These are phyloP conservation scores for Backusella australiensis DNA, from an alignment of 192 early-diverging fungal species.

Conservation along the genomic window DNA sequence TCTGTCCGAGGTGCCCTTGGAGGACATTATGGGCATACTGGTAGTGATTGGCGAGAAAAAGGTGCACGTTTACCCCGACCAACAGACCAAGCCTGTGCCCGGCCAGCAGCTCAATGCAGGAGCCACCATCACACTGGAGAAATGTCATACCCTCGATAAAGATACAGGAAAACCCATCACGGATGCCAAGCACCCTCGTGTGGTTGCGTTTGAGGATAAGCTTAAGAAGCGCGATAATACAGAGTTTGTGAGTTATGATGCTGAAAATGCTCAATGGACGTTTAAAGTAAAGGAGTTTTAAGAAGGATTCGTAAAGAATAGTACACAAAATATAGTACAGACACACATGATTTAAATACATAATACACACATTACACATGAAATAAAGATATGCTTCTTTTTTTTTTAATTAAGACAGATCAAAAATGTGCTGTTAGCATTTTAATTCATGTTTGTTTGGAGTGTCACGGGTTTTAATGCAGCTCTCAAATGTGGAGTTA, in stretches of 20 bases:
- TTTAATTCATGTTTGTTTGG: background rate
- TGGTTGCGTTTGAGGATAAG: conserved; percentile 64
- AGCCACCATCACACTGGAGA: conserved; percentile 60
- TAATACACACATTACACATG: too few relatives aligned
- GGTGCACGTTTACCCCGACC: conserved; percentile 82
- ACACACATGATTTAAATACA: background rate
- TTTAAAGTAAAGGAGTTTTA: conserved; percentile 88
- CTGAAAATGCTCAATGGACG: conserved; percentile 79
- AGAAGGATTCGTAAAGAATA: background rate
- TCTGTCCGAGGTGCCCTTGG: conserved; percentile 57
- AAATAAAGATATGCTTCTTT: too few relatives aligned
- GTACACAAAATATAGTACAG: background rate
- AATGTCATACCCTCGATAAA: conserved; percentile 88
- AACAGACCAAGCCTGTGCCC: conserved; percentile 70
- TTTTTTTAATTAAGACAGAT: background rate
- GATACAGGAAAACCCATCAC: conserved; percentile 62
- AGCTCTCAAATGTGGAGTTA: conserved; percentile 29
- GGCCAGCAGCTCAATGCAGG: conserved; percentile 86
- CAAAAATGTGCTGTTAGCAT: background rate
- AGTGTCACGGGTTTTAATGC: conserved; percentile 59
- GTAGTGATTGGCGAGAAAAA: conserved; percentile 70
- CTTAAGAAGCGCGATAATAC: conserved; percentile 73
- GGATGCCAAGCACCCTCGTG: conserved; percentile 66
- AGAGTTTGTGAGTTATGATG: conserved; percentile 72
- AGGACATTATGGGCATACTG: conserved; percentile 72